Evolutionary conservation across 768 basidiomycete species (phyloP).

Genomic region (Russula virescens): DNA sequence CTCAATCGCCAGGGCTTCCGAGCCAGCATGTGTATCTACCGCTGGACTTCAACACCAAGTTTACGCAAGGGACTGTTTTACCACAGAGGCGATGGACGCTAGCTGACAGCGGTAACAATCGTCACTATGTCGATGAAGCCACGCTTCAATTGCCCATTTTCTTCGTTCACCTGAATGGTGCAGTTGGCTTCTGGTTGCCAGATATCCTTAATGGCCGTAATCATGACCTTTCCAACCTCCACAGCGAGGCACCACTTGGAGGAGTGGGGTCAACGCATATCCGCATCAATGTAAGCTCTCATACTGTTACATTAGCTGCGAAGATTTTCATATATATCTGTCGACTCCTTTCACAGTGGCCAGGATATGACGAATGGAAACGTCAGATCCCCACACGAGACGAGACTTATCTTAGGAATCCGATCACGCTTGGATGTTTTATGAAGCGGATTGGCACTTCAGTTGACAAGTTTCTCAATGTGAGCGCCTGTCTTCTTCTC

Average conservation of each 20-base stretch:
- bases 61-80: not conserved
- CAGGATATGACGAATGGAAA: conserved; percentile 2
- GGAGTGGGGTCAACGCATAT: not conserved
- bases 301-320: too few relatives aligned
- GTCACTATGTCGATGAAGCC: not conserved
- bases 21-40: too few relatives aligned
- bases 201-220: conserved; percentile 10
- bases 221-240: not conserved
- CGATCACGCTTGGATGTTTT: too few relatives aligned
- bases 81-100: not conserved
- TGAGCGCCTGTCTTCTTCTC: too few relatives aligned
- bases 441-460: too few relatives aligned
- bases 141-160: not conserved
- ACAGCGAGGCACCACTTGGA: not conserved
- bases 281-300: too few relatives aligned
- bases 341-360: not conserved
- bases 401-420: not conserved
- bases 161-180: too few relatives aligned
- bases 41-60: too few relatives aligned
- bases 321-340: not conserved
- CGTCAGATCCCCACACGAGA: conserved; percentile 7
- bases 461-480: too few relatives aligned
- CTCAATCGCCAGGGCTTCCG: too few relatives aligned
- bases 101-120: too few relatives aligned
- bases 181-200: too few relatives aligned